phyloP scores from a whole-genome alignment of 2,329 filamentous ascomycete genomes.

The Cadophora sp. region DNA sequence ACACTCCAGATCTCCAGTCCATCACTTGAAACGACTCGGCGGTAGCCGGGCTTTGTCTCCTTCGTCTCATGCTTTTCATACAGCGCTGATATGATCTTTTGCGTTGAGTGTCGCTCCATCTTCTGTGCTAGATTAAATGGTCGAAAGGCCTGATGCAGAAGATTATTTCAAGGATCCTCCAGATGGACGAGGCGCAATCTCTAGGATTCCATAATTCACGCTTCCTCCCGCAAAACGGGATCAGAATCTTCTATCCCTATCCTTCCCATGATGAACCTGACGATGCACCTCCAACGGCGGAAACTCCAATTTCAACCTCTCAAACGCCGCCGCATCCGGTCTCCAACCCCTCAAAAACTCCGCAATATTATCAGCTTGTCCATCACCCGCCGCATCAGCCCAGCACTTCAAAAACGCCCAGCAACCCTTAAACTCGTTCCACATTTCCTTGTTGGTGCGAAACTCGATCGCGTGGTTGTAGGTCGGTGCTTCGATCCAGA shows the following conservation, averaged over 20 bases:
- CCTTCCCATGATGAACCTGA: neutral
- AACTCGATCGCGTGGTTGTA: constrained; percentile 2
- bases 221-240: neutral
- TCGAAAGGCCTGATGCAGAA: too few species aligned
- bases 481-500: constrained; percentile 14
- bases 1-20: neutral
- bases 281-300: constrained; percentile 1
- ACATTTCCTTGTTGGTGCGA: neutral
- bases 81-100: too few species aligned
- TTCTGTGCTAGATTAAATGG: too few species aligned
- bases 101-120: too few species aligned
- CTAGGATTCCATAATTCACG: neutral
- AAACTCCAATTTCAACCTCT: neutral
- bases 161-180: too few species aligned
- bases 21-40: neutral
- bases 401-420: constrained; percentile 21
- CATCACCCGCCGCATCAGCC: constrained; percentile 9
- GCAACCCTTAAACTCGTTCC: constrained; percentile 15
- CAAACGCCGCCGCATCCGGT: neutral
- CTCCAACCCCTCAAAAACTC: constrained; percentile 5
- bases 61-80: too few species aligned
- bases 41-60: too few species aligned
- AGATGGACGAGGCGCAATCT: neutral
- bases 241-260: neutral
- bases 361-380: constrained; percentile 2